These are phyloP conservation scores for Clitopilus passeckerianus DNA, from an alignment of 768 basidiomycete genomes.

Conservation along the genomic window DNA sequence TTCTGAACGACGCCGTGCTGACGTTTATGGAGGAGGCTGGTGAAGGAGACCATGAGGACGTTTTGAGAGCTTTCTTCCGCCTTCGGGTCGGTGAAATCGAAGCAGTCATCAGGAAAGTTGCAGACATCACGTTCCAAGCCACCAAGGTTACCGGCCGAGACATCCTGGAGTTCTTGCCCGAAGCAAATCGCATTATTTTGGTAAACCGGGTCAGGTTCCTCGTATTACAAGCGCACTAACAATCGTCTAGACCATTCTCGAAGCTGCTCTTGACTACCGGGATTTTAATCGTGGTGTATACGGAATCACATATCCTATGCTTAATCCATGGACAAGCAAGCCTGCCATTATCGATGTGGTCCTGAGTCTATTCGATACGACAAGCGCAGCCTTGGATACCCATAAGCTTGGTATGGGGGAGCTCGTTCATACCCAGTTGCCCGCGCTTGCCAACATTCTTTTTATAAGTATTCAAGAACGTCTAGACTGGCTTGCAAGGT, in stretches of 20 bases:
- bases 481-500: slow-evolving; percentile 66
- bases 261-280: slow-evolving; percentile 72
- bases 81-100: slow-evolving; percentile 63
- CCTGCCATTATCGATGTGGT: slow-evolving; percentile 63
- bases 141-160: slow-evolving; percentile 40
- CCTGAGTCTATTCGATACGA: slow-evolving; percentile 66
- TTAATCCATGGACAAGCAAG: slow-evolving; percentile 81
- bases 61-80: slow-evolving; percentile 83
- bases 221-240: neutral
- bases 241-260: slow-evolving; percentile 54
- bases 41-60: slow-evolving; percentile 62
- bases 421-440: slow-evolving; percentile 51
- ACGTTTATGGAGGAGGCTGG: slow-evolving; percentile 59
- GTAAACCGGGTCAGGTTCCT: slow-evolving; percentile 35
- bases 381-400: slow-evolving; percentile 43
- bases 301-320: slow-evolving; percentile 66
- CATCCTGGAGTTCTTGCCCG: slow-evolving; percentile 42
- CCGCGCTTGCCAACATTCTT: slow-evolving; percentile 56
- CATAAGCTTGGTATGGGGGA: slow-evolving; percentile 21
- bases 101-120: slow-evolving; percentile 56
- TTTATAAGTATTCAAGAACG: slow-evolving; percentile 68
- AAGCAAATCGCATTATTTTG: slow-evolving; percentile 66
- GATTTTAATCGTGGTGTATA: slow-evolving; percentile 70
- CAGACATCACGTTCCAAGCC: slow-evolving; percentile 39
- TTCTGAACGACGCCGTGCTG: slow-evolving; percentile 68